A percentile compares a stretch with the other conserved stretches of the same genome.
These are phyloP conservation scores for Fusarium heterosporum DNA, from an alignment of 2,329 filamentous ascomycete species.

Conservation along the genomic window DNA sequence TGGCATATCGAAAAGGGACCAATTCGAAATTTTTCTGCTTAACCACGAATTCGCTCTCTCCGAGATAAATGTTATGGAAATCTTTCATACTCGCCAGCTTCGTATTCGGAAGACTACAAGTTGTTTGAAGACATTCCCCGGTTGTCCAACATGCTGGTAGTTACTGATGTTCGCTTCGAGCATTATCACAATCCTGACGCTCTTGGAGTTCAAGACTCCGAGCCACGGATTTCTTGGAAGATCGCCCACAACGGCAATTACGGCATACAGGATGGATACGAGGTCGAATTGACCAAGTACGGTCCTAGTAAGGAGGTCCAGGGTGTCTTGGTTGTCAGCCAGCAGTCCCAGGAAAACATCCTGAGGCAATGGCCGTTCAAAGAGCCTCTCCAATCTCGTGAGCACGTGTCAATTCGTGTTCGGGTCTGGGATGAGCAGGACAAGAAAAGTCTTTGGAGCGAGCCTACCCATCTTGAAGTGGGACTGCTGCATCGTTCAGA, in stretches of 20 bases:
- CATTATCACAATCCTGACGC: constrained; percentile 18
- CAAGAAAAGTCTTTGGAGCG: constrained; percentile 25
- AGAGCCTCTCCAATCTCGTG: constrained; percentile 18
- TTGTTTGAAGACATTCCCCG: neutral
- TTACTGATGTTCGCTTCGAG: constrained; percentile 21
- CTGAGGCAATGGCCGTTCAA: constrained; percentile 20
- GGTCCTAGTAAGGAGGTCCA: neutral
- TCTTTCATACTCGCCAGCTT: neutral
- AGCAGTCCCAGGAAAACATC: constrained; percentile 1
- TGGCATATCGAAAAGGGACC: neutral
- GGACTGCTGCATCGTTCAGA: constrained; percentile 48
- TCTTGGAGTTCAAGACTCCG: constrained; percentile 8
- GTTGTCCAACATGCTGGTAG: neutral
- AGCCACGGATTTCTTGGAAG: constrained; percentile 32
- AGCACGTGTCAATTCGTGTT: constrained; percentile 25
- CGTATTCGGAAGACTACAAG: neutral
- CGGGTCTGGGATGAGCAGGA: constrained; percentile 2
- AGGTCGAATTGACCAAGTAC: constrained; percentile 27
- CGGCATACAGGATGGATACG: constrained; percentile 16
- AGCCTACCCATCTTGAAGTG: constrained; percentile 44
- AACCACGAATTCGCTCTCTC: neutral
- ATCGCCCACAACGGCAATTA: neutral
- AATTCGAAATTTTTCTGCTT: neutral
- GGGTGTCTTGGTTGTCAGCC: neutral
- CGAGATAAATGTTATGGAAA: neutral